Evolutionary conservation across 805 yeast species (phyloP), one percentile per base, ranked within the genome.

Genomic region (Hanseniaspora taiwanica): DNA sequence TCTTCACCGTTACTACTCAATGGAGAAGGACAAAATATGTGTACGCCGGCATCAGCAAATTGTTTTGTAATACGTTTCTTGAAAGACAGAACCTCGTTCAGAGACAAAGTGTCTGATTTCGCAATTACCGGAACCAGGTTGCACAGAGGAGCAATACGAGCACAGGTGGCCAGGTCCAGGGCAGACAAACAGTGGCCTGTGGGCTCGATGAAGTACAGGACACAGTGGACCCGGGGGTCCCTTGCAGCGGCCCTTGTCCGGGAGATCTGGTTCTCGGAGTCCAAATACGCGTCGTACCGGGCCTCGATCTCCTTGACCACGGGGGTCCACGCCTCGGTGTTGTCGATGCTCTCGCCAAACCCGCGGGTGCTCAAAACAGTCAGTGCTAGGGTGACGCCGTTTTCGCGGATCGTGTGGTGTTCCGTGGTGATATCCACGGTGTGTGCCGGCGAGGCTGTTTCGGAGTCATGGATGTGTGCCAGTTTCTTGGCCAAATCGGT

Each of bases 61-160:
- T 91, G 98, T 46, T 75, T 80, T 46, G 74, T 64, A 49, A 91
- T 79, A 54, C 85, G 74, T 44, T 66, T 65, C 62, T 91, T 91
- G 66, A 87, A 89, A 46, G 66, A 70, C 20, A 56, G 57, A 48
- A 85, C 74, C 65, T 91, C 98, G 46, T 78, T 87, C 56, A 81
- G 89, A 23, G 94, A 80, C 55, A 91, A 66, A 39, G 94, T 84
- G 63, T 91, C 98, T 20, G 95, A 76, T 65, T 89, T 89, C 47
- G 97, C 91, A 62, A 91, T 84, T 37, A 91, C 75, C 36, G 98
- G 98, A 46, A 91, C 83, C 60, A 91, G 71, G 60, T 91, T 91
- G 46, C 87, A 96, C 60, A 85, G 86, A 55, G 79, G 78, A 65
- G 85, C 94, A 46, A 91, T 75, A 57, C 76, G 75, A 56, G 79